Percentiles rank a stretch among this genome's conserved stretches.
Evolutionary conservation across 2,329 filamentous ascomycete genomes (phyloP).

Genomic region (Cladophialophora exuberans): DNA sequence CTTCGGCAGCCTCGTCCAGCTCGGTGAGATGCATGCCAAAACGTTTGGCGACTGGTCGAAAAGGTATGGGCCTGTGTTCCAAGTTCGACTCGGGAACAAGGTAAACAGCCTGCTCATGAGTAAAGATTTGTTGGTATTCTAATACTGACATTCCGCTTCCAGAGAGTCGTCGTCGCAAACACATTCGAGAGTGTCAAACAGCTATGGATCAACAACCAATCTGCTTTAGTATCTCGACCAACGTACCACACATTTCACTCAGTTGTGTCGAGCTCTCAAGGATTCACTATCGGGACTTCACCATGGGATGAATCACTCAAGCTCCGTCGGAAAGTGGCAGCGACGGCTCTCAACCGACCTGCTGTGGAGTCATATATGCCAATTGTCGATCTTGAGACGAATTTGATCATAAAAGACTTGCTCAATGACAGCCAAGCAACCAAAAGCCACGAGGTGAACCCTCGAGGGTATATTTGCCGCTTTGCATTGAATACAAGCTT

Average conservation of each 20-base stretch:
- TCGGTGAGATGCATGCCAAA: constrained; percentile 61
- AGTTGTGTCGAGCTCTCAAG: constrained; percentile 74
- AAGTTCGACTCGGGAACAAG: constrained; percentile 45
- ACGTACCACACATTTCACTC: constrained; percentile 80
- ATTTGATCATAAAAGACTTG: constrained; percentile 71
- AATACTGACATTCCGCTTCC: background rate
- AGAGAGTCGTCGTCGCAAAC: constrained; percentile 77
- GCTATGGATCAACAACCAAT: constrained; percentile 78
- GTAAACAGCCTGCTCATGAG: background rate
- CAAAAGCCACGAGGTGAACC: constrained; percentile 65
- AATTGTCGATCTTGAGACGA: constrained; percentile 76
- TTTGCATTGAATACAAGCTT: constrained; percentile 76
- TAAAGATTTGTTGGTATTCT: background rate
- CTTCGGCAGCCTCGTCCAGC: constrained; percentile 64
- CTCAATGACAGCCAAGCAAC: constrained; percentile 63
- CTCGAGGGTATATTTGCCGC: constrained; percentile 71
- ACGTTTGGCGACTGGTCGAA: constrained; percentile 60
- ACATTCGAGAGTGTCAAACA: constrained; percentile 71
- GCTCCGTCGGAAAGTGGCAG: constrained; percentile 73
- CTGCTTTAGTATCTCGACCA: constrained; percentile 74
- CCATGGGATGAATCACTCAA: constrained; percentile 84
- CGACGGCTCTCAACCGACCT: constrained; percentile 75
- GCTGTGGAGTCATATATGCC: constrained; percentile 79
- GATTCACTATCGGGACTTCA: constrained; percentile 80
- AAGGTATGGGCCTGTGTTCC: constrained; percentile 66